Percentiles rank a stretch among this genome's conserved stretches.
phyloP scores from a whole-genome alignment of 345 rosid genomes.

The Excoecaria agallocha region DNA sequence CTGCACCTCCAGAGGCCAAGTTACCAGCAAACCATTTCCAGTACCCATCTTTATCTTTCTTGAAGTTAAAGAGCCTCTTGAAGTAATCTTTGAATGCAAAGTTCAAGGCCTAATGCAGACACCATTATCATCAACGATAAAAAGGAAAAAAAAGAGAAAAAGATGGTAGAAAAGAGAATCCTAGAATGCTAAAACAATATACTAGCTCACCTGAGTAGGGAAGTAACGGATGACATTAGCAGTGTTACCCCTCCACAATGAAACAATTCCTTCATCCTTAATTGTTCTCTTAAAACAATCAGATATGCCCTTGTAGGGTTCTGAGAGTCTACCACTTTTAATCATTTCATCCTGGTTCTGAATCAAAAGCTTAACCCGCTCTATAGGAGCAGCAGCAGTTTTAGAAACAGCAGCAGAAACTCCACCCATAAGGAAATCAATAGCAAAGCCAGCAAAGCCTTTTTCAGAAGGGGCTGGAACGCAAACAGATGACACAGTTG shows the following conservation, averaged over 20 bases:
- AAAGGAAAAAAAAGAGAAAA: not conserved
- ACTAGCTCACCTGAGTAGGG: slow-evolving; percentile 31
- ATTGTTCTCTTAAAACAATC: slow-evolving; percentile 35
- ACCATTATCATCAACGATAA: not conserved
- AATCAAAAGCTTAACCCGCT: slow-evolving; percentile 36
- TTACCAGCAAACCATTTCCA: slow-evolving; percentile 36
- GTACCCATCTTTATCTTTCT: slow-evolving; percentile 36
- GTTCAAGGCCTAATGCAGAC: slow-evolving; percentile 29
- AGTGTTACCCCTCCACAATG: slow-evolving; percentile 39
- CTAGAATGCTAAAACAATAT: not conserved
- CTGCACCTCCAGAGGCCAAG: slow-evolving; percentile 33
- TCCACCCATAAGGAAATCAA: slow-evolving; percentile 42
- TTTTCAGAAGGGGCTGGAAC: slow-evolving; percentile 34
- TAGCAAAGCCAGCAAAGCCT: slow-evolving; percentile 30
- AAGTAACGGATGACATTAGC: slow-evolving; percentile 39
- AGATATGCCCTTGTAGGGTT: slow-evolving; percentile 36
- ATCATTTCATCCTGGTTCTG: slow-evolving; percentile 41
- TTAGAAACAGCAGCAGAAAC: slow-evolving; percentile 39
- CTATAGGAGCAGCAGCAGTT: slow-evolving; percentile 39
- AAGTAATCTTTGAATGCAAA: slow-evolving; percentile 45
- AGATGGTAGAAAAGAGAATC: not conserved
- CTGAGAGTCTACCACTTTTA: slow-evolving; percentile 32
- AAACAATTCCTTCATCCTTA: slow-evolving; percentile 18
- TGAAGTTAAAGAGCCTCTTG: slow-evolving; percentile 43
- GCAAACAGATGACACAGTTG: slow-evolving; percentile 25